Conservation (phyloP, 2,329 filamentous ascomycete species). For the Drechslerella coelobrocha region DNA sequence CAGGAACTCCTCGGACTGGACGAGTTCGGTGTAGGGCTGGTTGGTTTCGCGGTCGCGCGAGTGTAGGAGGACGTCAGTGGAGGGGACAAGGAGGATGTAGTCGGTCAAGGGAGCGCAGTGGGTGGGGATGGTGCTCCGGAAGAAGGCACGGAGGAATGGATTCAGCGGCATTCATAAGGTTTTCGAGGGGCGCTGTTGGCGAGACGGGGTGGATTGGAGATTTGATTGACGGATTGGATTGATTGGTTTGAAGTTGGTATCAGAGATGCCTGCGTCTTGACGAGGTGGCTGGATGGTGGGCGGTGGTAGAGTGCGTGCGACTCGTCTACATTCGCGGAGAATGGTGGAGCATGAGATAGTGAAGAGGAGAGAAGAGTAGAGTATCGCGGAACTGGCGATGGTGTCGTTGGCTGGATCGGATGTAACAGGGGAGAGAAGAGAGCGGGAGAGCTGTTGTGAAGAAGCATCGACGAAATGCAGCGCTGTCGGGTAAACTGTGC, state of each 20-base stretch:
- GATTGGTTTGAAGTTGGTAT: not conserved
- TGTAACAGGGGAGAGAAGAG: too few relatives aligned
- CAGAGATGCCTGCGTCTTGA: not conserved
- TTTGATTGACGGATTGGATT: slow-evolving; percentile 51
- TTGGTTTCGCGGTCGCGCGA: slow-evolving; percentile 86
- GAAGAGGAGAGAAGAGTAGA: not conserved
- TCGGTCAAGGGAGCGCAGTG: slow-evolving; percentile 92
- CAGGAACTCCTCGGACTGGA: slow-evolving; percentile 90
- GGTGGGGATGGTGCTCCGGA: slow-evolving; percentile 87
- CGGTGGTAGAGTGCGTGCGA: not conserved
- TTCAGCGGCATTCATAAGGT: slow-evolving; percentile 93
- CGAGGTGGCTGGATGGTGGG: not conserved
- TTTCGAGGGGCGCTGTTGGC: slow-evolving; percentile 59
- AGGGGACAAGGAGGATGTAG: slow-evolving; percentile 91
- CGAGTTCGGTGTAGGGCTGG: slow-evolving; percentile 76
- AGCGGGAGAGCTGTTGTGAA: not conserved
- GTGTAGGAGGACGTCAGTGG: slow-evolving; percentile 87
- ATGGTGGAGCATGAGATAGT: not conserved
- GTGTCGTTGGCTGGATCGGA: not conserved
- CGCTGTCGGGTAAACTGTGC: not conserved
- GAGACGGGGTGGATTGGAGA: slow-evolving; percentile 60
- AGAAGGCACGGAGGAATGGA: slow-evolving; percentile 97
- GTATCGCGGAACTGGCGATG: not conserved
- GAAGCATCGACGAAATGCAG: not conserved
- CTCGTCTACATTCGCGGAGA: not conserved